Conservation (phyloP, 2,329 filamentous ascomycete genomes). For the Diaporthe capsici region DNA sequence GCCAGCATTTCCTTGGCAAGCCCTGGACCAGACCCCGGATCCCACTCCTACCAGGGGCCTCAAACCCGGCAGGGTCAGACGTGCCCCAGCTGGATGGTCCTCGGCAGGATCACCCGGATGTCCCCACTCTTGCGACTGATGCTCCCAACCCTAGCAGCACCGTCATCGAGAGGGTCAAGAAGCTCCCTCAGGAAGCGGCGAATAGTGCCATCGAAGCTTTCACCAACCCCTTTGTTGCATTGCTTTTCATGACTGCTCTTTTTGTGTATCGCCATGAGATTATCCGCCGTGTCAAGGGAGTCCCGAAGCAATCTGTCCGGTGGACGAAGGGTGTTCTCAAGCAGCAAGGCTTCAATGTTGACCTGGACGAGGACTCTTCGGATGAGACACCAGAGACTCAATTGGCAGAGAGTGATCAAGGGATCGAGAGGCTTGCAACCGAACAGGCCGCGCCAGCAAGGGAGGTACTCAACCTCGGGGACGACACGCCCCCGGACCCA, state of each 20-base stretch:
- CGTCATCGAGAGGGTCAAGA: conserved; percentile 65
- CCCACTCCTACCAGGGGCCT: conserved; percentile 42
- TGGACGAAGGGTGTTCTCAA: conserved; percentile 41
- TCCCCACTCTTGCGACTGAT: conserved; percentile 47
- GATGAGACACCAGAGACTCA: conserved; percentile 33
- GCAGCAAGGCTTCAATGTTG: conserved; percentile 33
- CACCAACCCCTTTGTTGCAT: conserved; percentile 66
- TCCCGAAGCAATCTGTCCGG: conserved; percentile 48
- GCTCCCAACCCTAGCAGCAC: conserved; percentile 46
- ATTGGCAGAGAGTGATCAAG: neutral
- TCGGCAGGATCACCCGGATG: conserved; percentile 49
- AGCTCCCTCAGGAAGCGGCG: conserved; percentile 64
- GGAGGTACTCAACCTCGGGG: conserved; percentile 8
- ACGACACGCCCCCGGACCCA: neutral
- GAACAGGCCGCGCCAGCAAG: neutral
- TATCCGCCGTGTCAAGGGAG: conserved; percentile 55
- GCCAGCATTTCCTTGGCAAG: conserved; percentile 76
- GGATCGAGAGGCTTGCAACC: neutral
- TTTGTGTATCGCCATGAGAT: conserved; percentile 62
- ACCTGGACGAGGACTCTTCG: conserved; percentile 34
- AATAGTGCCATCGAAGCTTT: conserved; percentile 68
- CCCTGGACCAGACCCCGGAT: conserved; percentile 47
- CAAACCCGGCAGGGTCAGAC: conserved; percentile 21
- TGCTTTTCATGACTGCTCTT: conserved; percentile 59
- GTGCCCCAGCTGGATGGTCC: conserved; percentile 42